These are phyloP conservation scores for Ogataea parapolymorpha DNA, from an alignment of 805 yeast species.

Conservation along the genomic window DNA sequence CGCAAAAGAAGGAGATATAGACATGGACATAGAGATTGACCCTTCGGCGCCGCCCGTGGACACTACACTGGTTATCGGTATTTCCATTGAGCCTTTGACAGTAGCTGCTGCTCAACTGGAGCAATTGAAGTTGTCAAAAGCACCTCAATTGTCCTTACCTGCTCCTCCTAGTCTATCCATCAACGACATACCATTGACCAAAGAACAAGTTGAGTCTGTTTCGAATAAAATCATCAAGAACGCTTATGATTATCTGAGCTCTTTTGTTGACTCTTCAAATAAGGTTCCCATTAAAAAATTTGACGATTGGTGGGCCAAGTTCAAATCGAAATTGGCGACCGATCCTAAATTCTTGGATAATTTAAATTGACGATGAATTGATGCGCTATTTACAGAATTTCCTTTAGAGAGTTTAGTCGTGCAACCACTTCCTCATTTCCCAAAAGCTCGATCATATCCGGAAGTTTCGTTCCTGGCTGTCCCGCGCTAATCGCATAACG, in stretches of 20 bases:
- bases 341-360: constrained; percentile 80
- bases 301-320: constrained; percentile 95
- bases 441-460: constrained; percentile 50
- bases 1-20: constrained; percentile 41
- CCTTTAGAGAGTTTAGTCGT: background rate
- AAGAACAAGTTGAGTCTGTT: constrained; percentile 44
- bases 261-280: constrained; percentile 78
- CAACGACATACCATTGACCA: constrained; percentile 21
- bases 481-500: constrained; percentile 72
- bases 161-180: constrained; percentile 30
- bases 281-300: constrained; percentile 84
- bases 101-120: constrained; percentile 61
- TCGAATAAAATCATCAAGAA: constrained; percentile 89
- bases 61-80: constrained; percentile 54
- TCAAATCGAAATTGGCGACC: constrained; percentile 66
- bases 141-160: constrained; percentile 30
- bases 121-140: constrained; percentile 19
- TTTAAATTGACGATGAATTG: constrained; percentile 21
- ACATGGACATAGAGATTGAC: constrained; percentile 47
- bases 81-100: constrained; percentile 79
- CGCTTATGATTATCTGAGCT: constrained; percentile 86
- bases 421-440: constrained; percentile 41
- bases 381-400: background rate
- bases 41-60: constrained; percentile 16
- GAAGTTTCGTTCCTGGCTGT: constrained; percentile 65